A percentile compares a stretch with the other conserved stretches of the same genome.
These are phyloP conservation scores for Sextonia rubra DNA, from an alignment of 164 flowering plant species.

Conservation along the genomic window DNA sequence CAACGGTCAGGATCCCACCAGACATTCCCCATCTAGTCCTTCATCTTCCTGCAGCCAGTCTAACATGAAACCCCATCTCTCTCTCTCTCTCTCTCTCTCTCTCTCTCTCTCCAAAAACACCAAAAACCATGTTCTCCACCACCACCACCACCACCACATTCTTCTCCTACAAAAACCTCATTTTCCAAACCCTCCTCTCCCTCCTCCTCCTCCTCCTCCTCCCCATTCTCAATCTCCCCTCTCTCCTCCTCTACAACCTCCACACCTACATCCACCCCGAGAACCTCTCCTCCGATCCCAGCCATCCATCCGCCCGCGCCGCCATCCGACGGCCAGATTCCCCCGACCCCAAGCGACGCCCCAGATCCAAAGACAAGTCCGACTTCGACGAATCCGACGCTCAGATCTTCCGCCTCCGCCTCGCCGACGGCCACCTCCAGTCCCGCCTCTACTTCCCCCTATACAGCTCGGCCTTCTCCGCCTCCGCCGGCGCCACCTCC, in stretches of 20 bases:
- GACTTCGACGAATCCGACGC: conserved; percentile 90
- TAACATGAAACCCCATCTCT: neutral
- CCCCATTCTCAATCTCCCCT: conserved; percentile 45
- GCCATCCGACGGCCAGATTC: conserved; percentile 70
- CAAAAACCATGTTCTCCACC: neutral
- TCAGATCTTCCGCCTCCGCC: conserved; percentile 84
- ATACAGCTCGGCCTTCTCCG: conserved; percentile 37
- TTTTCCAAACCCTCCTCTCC: conserved; percentile 43
- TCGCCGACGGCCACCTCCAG: conserved; percentile 54
- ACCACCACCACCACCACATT: conserved; percentile 9
- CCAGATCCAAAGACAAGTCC: conserved; percentile 50
- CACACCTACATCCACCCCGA: conserved; percentile 91
- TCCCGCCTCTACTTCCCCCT: conserved; percentile 53
- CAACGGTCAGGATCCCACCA: neutral
- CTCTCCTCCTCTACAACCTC: conserved; percentile 59
- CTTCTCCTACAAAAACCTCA: conserved; percentile 29
- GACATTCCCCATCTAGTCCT: neutral
- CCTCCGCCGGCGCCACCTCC: conserved; percentile 34
- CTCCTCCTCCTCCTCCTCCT: conserved; percentile 40
- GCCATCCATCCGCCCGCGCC: conserved; percentile 39
- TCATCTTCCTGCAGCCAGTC: neutral
- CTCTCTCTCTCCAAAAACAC: neutral
- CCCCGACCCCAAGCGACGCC: conserved; percentile 32
- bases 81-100: neutral
- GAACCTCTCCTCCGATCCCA: conserved; percentile 26